Base-by-base conservation (phyloP, 169 alveolate genomes). In the Plasmodium yoelii region DNA sequence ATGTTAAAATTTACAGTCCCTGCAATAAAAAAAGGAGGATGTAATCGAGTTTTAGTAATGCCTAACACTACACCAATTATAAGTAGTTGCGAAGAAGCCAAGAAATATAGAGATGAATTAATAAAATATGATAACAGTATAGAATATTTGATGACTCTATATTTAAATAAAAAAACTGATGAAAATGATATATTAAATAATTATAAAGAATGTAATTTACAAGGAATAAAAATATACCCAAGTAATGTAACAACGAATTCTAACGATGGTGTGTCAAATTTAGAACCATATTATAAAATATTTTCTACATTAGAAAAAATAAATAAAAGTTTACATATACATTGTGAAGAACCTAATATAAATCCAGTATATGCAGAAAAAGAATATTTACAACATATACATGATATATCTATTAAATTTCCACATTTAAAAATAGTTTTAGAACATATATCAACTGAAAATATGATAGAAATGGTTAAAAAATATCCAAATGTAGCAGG, bases 181-280 rank as follows among this genome's bases (percentile, higher is more conserved):
- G 57, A 61, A 56, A 87, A 86, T 28, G 96, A 94, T 82, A 74
- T 94, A 28, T 56, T 75, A 22, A 72, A 12, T 18, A 92, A 94
- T 69, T 87, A 92, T 24, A 42, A 68, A 56, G 64, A 64, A 13
- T 88, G 90, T 44, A 90, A 94, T 73, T 93, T 94, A 6, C 96
- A 94, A 64, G 96, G 96, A 67, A 93, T 94, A 24, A 94, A 94
- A 88, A 82, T 94, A 59, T 94, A 94, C 55, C 96, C 96, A 9
- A 87, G 75, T 22, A 91, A 93, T 51, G 94, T 88, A 10, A 94
- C 96, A n/a, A 94, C 96, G 7, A 94, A 94, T 68, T 94, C 96
- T 6, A 61, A 73, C 22, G 74, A 82, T 24, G 95, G 96, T 5
- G 87, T 94, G 67, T 68, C 77, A 26, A 91, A 73, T 1, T 73